Base-by-base conservation (phyloP, 148 eudicot genomes). In the Agrostemma githago region DNA sequence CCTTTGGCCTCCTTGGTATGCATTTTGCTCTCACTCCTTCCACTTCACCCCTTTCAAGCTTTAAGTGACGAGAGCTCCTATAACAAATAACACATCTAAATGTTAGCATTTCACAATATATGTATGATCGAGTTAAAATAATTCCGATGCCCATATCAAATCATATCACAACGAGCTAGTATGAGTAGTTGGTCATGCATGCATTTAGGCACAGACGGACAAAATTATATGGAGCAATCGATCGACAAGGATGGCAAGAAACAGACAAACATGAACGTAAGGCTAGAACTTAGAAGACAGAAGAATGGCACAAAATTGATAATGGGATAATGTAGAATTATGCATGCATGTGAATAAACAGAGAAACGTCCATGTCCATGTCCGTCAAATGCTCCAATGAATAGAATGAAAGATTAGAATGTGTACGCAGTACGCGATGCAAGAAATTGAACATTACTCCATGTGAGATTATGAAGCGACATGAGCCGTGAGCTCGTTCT, bases 11-110 rank as follows among this genome's bases (percentile, higher is more conserved):
- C 72, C 84, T 82, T 11, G 84, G 84, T 62, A 82, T 75, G 77
- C 84, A 82, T 72, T 72, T 79, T 19, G 82, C 84, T 79, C 58
- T 66, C 54, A 82, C 82, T 63, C 73, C 79, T 8, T 82, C 84
- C 19, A 66, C 73, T 56, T 82, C 84, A 43, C 60, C 72, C 61
- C 65, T 79, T 21, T 56, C 82, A 41, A 79, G 37, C 44, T 68
- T 78, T 79, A 82, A 12, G 41, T 79, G 34, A 26, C 34, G 84
- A 15, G 70, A 76, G 71, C 70, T 72, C 77, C 84, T 82, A 70
- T 26, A 34, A 72, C 39, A 54, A 63, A 56, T 63, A 26, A 26
- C 14, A 8, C 67, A 21, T 3, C 76, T 10, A 4, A 37, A 54
- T 39, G 20, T 68, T 68, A 68, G 12, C 57, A 9, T 4, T 40